Conservation (phyloP, 2,329 filamentous ascomycete genomes). For the Mycocentrospora acerina region DNA sequence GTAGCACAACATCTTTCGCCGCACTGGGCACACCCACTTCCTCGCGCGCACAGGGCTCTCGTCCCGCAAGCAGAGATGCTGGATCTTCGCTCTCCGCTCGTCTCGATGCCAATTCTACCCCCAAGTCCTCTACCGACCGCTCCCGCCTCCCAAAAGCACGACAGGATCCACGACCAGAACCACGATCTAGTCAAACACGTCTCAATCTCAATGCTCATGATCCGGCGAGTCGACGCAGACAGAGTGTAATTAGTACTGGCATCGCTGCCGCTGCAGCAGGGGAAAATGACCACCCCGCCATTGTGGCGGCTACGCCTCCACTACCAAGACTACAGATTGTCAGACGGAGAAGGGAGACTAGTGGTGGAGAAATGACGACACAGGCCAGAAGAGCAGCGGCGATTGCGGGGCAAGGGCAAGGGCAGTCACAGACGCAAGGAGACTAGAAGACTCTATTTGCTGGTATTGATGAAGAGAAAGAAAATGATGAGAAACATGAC, state of each 20-base stretch:
- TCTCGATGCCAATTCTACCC: conserved; percentile 20
- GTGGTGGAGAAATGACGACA: conserved; percentile 37
- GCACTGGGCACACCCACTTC: conserved; percentile 22
- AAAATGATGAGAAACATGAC: no score
- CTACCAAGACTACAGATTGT: conserved; percentile 37
- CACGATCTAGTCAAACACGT: no score
- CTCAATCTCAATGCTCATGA: no score
- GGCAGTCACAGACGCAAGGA: no score
- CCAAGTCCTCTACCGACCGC: conserved; percentile 13
- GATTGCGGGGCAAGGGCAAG: conserved; percentile 9
- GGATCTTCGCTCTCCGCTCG: conserved; percentile 26
- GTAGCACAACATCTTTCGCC: conserved; percentile 30
- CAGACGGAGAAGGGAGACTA: conserved; percentile 36
- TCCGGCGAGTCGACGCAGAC: conserved; percentile 15
- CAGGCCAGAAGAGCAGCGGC: conserved; percentile 3
- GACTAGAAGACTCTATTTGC: conserved; percentile 18
- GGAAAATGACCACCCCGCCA: no score
- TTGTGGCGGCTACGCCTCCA: conserved; percentile 14
- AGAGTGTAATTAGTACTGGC: conserved; percentile 19
- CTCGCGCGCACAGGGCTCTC: conserved; percentile 17
- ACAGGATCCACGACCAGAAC: conserved; percentile 1
- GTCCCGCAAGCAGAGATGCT: conserved; percentile 34
- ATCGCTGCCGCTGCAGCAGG: conserved; percentile 26
- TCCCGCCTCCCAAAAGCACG: conserved; percentile 36
- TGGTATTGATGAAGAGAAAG: no score